These are phyloP conservation scores for Pythium apleroticum DNA, from an alignment of 352 stramenopile genomes.

Conservation along the genomic window DNA sequence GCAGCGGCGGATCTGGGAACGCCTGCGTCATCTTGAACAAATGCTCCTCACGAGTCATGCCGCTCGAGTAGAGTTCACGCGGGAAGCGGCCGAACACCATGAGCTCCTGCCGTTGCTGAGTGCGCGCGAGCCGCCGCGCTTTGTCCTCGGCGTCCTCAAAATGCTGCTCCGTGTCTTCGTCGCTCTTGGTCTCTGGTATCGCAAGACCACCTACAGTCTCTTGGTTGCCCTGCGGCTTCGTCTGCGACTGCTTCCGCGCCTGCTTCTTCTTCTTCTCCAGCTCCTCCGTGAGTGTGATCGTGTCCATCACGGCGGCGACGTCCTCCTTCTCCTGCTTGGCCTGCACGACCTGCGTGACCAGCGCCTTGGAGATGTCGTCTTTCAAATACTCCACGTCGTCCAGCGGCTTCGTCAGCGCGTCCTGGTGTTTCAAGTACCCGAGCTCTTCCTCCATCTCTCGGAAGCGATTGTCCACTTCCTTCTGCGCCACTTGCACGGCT, in stretches of 20 bases:
- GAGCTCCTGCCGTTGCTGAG: constrained; percentile 39
- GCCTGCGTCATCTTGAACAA: constrained; percentile 45
- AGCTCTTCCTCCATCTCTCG: constrained; percentile 87
- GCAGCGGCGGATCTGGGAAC: constrained; percentile 53
- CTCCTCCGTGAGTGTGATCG: constrained; percentile 60
- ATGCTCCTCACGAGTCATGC: constrained; percentile 63
- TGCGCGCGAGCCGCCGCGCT: constrained; percentile 28
- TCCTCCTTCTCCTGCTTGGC: constrained; percentile 55
- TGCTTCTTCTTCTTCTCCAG: constrained; percentile 41
- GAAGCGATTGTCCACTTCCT: constrained; percentile 82
- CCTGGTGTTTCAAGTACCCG: constrained; percentile 55
- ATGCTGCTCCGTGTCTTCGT: constrained; percentile 37
- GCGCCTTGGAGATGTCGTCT: constrained; percentile 60
- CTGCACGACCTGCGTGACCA: constrained; percentile 54
- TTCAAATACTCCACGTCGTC: constrained; percentile 58
- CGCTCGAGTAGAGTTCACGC: constrained; percentile 55
- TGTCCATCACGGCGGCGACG: constrained; percentile 48
- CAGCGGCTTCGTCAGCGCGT: constrained; percentile 43
- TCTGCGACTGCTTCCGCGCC: constrained; percentile 13
- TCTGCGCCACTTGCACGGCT: constrained; percentile 70
- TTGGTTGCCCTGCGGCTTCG: constrained; percentile 14
- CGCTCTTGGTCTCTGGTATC: background rate
- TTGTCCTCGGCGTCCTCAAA: constrained; percentile 46
- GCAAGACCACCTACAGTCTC: background rate
- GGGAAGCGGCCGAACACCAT: constrained; percentile 77